phyloP scores from a whole-genome alignment of 78 protist genomes.

The Corallochytrium limacisporum region DNA sequence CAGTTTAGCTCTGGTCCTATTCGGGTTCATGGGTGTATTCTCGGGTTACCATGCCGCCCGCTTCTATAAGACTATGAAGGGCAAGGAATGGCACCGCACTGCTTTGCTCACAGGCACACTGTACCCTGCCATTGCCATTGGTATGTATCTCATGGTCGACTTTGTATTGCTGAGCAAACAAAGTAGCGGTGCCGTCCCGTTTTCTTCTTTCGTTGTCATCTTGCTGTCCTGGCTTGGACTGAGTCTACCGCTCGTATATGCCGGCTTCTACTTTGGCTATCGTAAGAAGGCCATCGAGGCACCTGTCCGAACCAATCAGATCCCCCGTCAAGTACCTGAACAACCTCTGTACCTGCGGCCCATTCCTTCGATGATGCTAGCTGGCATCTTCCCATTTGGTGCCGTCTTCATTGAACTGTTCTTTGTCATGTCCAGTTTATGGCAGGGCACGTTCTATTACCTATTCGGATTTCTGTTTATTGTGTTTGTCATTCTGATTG shows the following conservation, averaged over 20 bases:
- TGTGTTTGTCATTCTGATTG: slow-evolving; percentile 68
- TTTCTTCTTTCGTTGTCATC: slow-evolving; percentile 48
- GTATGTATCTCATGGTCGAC: slow-evolving; percentile 58
- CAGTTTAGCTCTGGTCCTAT: too few species aligned
- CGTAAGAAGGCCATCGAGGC: slow-evolving; percentile 28
- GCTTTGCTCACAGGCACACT: slow-evolving; percentile 16
- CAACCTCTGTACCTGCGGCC: slow-evolving; percentile 77
- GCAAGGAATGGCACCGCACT: slow-evolving; percentile 56
- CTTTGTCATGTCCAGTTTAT: slow-evolving; percentile 75
- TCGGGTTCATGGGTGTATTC: too few species aligned
- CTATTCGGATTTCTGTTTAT: slow-evolving; percentile 85
- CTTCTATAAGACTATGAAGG: slow-evolving; percentile 51
- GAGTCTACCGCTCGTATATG: slow-evolving; percentile 80
- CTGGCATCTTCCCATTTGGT: slow-evolving; percentile 87
- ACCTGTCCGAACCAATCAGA: slow-evolving; percentile 75
- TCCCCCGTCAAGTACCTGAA: slow-evolving; percentile 69
- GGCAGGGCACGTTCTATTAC: slow-evolving; percentile 81
- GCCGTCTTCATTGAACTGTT: slow-evolving; percentile 88
- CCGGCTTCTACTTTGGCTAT: slow-evolving; percentile 77
- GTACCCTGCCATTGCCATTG: slow-evolving; percentile 31
- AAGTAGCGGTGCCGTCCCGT: slow-evolving; percentile 74
- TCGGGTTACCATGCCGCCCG: slow-evolving; percentile 75
- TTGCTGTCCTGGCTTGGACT: slow-evolving; percentile 75
- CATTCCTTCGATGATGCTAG: slow-evolving; percentile 53
- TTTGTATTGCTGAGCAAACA: slow-evolving; percentile 57